A percentile compares a stretch with the other conserved stretches of the same genome.
Conservation (phyloP, 805 yeast species). For the Myxozyma nipponensis region DNA sequence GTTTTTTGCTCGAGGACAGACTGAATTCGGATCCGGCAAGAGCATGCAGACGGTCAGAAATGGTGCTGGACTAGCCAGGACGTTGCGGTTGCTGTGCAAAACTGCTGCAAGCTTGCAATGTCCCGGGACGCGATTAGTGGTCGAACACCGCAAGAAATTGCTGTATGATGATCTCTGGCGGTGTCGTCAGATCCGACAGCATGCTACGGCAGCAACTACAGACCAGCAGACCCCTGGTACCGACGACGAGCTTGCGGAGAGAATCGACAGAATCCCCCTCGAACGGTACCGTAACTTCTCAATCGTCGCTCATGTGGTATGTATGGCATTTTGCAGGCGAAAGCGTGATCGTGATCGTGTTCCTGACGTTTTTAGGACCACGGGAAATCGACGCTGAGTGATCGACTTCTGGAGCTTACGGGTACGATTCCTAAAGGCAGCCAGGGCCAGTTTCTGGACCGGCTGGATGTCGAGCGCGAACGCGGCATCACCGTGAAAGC, state of each 20-base stretch:
- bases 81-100: background rate
- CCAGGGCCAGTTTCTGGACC: conserved; percentile 79
- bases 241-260: conserved; percentile 42
- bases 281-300: conserved; percentile 84
- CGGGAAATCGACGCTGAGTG: conserved; percentile 84
- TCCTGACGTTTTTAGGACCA: conserved; percentile 35
- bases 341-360: no score
- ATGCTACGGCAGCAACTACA: background rate
- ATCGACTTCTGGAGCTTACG: conserved; percentile 79
- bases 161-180: no score
- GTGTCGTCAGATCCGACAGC: background rate
- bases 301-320: conserved; percentile 82
- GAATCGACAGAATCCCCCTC: conserved; percentile 76
- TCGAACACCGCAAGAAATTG: no score
- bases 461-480: conserved; percentile 90
- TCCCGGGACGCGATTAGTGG: background rate
- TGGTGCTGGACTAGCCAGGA: background rate
- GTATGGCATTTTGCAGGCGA: conserved; percentile 7
- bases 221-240: background rate
- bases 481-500: conserved; percentile 97
- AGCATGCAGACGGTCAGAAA: background rate
- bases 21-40: no score
- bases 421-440: conserved; percentile 76
- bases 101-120: background rate
- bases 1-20: no score